Base-by-base conservation (phyloP, 179 eudicot genomes). In the Corrigiola litoralis region DNA sequence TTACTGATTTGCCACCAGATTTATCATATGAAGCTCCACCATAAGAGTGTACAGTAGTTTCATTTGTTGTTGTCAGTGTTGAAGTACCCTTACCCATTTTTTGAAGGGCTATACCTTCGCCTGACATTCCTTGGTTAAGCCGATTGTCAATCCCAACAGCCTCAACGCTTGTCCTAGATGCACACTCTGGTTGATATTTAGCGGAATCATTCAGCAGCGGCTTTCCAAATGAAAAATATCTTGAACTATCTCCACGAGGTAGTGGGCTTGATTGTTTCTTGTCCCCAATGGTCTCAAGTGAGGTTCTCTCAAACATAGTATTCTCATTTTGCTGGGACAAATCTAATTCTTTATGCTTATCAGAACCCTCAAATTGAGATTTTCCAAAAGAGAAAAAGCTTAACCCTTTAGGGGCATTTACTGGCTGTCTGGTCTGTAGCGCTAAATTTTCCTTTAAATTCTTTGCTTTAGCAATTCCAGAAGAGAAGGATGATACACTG, bases 381-480 rank as follows among this genome's bases (percentile, higher is more conserved):
- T 73, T 82, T 45, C 77, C 85, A 32, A 68, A 78, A 55, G 83
- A 72, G 20, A 86, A 75, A 71, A 84, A 80, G 76, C 78, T 81
- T 52, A 90, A 54, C 58, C 97, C 97, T 71, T 75, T 86, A 12
- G 91, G 96, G 25, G 80, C 60, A 45, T 63, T 73, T 27, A 64
- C 57, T 74, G 76, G 74, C 52, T 53, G 74, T 59, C 45, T 73
- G 40, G 66, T 48, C 44, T 29, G 44, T 16, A 36, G 60, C 0
- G 55, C 65, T 16, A 45, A 57, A 58, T 37, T 65, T 56, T 53
- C 72, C 67, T 77, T 75, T 3, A 55, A 50, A 25, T 37, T 72
- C 41, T 61, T 78, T 36, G 55, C 32, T 45, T 75, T 16, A 6
- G 66, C 36, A 42, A 28, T 53, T 38, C 61, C 72, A 56, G 61